These are phyloP conservation scores for Boletus reticuloceps DNA, from an alignment of 768 basidiomycete species.

Conservation along the genomic window DNA sequence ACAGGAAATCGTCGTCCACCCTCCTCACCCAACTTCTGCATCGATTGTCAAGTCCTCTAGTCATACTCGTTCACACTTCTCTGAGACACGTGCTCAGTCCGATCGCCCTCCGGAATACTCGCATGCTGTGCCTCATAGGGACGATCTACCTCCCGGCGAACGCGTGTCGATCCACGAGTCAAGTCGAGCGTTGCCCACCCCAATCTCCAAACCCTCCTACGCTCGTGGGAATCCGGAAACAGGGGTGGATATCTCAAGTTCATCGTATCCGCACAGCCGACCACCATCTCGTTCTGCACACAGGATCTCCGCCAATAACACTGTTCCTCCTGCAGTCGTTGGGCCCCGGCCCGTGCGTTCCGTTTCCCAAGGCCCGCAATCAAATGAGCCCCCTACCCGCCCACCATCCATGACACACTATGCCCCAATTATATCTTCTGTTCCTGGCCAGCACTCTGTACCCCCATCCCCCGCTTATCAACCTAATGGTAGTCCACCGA, in stretches of 20 bases:
- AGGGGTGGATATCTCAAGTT: conserved; percentile 15
- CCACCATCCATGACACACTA: conserved; percentile 23
- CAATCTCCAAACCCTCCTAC: conserved; percentile 19
- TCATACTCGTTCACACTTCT: conserved; percentile 20
- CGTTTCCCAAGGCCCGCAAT: conserved; percentile 24
- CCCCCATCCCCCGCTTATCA: conserved; percentile 21
- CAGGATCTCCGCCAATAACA: conserved; percentile 17
- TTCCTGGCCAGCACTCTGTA: conserved; percentile 14
- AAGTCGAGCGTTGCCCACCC: conserved; percentile 15
- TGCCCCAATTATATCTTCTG: neutral
- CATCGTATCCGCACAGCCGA: conserved; percentile 20
- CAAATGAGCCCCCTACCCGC: conserved; percentile 24
- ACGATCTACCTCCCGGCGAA: conserved; percentile 21
- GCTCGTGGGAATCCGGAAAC: conserved; percentile 28
- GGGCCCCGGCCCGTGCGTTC: conserved; percentile 31
- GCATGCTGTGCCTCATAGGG: conserved; percentile 24
- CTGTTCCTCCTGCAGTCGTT: conserved; percentile 20
- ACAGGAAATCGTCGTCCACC: conserved; percentile 22
- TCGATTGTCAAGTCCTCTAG: conserved; percentile 24
- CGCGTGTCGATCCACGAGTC: conserved; percentile 30
- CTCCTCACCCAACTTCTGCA: conserved; percentile 23
- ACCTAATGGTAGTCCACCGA: conserved; percentile 14
- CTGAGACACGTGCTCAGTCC: conserved; percentile 21
- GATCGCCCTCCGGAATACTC: conserved; percentile 25
- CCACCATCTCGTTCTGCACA: conserved; percentile 29